A percentile compares a stretch with the other conserved stretches of the same genome.
These are phyloP conservation scores for Trichosporon asahii DNA, from an alignment of 1,284 basidiomycete species.

Conservation along the genomic window DNA sequence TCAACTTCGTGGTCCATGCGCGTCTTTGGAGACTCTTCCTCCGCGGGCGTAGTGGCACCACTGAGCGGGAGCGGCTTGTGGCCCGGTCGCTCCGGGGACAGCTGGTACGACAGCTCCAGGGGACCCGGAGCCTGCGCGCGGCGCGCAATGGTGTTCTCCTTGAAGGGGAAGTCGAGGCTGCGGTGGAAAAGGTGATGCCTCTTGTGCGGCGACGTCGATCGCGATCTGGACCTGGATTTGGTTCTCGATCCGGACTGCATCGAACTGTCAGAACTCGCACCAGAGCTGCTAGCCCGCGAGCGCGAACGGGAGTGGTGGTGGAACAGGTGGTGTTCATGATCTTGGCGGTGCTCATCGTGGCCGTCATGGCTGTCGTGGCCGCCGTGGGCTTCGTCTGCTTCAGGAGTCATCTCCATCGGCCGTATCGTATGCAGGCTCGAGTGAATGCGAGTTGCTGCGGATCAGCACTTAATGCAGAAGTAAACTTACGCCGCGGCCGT, in stretches of 20 bases:
- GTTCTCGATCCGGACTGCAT: background rate
- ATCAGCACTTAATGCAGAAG: background rate
- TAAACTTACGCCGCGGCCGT: conserved; percentile 26
- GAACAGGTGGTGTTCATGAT: background rate
- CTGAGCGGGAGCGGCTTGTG: background rate
- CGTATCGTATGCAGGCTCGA: conserved; percentile 48
- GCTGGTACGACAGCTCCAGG: conserved; percentile 39
- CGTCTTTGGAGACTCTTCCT: too few relatives aligned
- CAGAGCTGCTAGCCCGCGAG: background rate
- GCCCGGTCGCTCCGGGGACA: conserved; percentile 14
- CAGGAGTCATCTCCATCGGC: conserved; percentile 26
- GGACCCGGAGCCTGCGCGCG: conserved; percentile 33
- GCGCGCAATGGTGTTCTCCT: conserved; percentile 43
- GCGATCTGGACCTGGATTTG: background rate
- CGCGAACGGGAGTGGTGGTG: background rate
- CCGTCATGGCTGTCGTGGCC: background rate
- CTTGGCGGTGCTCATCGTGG: background rate
- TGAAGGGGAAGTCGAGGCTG: conserved; percentile 39
- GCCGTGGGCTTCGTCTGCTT: background rate
- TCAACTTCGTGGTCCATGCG: background rate
- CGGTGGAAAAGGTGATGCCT: conserved; percentile 12
- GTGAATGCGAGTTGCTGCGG: conserved; percentile 30
- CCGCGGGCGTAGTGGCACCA: background rate
- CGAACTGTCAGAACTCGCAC: background rate
- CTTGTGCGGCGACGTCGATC: conserved; percentile 1